Base-by-base conservation (phyloP, 495 filamentous ascomycete genomes). In the Darksidea phi region DNA sequence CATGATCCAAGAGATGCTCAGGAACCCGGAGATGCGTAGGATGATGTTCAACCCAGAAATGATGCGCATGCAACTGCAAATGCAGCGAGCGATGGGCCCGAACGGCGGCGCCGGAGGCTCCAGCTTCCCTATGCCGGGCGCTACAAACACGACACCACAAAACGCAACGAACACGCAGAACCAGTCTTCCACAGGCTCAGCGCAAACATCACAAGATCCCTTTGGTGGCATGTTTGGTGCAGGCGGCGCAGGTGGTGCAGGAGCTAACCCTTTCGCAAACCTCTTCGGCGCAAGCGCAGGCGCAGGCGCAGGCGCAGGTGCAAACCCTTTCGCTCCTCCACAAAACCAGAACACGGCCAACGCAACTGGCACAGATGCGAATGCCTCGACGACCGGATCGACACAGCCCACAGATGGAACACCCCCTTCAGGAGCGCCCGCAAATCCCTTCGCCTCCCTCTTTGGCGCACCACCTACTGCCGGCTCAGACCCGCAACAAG, bases 31-130 rank as follows among this genome's bases (percentile, higher is more conserved):
- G 53, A 92, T 97, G 70, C 84, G 95, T 59, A 82, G 88, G 18
- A 95, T 97, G 90, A 86, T 99, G 82, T 93, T 92, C n/a, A 90
- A 95, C 67, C 95, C 95, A 24, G 84, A 88, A 15, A 83, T 87
- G 23, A 78, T 97, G 21, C 81, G 93, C 41, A 83, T 87, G 64
- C 89, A 91, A 62, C 79, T 88, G 42, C 84, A 88, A 55, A 86
- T 97, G 82, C 86, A 89, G 63, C 79, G 88, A 57, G 77, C 80
- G 28, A 83, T 94, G 78, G 73, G 72, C 49, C 77, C 76, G 12
- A 81, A 77, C 18, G 67, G 74, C 58, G 80, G 77, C 48, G 28
- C 28, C 3, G 28, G 28, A 32, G 80, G 53, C 21, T 38, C 45
- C 1, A 20, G 85, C 17, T 96, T 98, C 69, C 91, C 95, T 6